A percentile compares a stretch with the other conserved stretches of the same genome.
Evolutionary conservation across 495 filamentous ascomycete species (phyloP).

Genomic region (Symbiotaphrina buchneri): DNA sequence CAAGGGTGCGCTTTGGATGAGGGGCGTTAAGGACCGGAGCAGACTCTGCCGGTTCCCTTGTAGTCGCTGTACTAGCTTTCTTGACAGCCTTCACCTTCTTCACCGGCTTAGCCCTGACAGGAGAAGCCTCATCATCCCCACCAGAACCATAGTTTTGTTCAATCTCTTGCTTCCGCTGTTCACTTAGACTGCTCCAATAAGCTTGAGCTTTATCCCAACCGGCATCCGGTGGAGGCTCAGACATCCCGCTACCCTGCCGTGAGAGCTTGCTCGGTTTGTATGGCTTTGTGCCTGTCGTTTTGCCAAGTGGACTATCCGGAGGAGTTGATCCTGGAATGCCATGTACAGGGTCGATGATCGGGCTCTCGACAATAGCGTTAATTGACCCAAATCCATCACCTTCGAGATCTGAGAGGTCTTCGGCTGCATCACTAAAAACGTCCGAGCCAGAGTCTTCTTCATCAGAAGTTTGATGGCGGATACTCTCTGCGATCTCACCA

Average conservation of each 20-base stretch:
- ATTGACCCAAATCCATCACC: slow-evolving; percentile 64
- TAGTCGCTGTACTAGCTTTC: not conserved
- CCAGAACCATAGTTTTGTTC: slow-evolving; percentile 27
- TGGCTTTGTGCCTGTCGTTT: slow-evolving; percentile 1
- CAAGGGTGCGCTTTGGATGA: not conserved
- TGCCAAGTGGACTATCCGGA: slow-evolving; percentile 6
- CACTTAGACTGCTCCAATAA: slow-evolving; percentile 39
- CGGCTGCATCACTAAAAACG: slow-evolving; percentile 75
- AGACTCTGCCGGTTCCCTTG: not conserved
- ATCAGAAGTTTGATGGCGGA: slow-evolving; percentile 12
- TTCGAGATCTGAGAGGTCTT: slow-evolving; percentile 44
- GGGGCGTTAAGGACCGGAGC: not conserved
- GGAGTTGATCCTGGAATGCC: slow-evolving; percentile 6
- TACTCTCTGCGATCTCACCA: slow-evolving; percentile 10
- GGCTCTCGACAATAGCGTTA: slow-evolving; percentile 58
- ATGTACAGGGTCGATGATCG: slow-evolving; percentile 7
- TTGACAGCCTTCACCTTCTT: not conserved
- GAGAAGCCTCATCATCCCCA: slow-evolving; percentile 17
- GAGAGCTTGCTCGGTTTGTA: not conserved
- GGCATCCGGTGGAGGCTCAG: slow-evolving; percentile 13
- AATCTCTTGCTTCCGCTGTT: slow-evolving; percentile 29
- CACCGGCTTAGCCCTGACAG: not conserved
- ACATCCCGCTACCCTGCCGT: not conserved
- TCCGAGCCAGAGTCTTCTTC: slow-evolving; percentile 35
- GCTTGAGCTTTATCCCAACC: slow-evolving; percentile 39